Evolutionary conservation across 805 yeast genomes (phyloP).

Genomic region (Metschnikowia vanudenii): DNA sequence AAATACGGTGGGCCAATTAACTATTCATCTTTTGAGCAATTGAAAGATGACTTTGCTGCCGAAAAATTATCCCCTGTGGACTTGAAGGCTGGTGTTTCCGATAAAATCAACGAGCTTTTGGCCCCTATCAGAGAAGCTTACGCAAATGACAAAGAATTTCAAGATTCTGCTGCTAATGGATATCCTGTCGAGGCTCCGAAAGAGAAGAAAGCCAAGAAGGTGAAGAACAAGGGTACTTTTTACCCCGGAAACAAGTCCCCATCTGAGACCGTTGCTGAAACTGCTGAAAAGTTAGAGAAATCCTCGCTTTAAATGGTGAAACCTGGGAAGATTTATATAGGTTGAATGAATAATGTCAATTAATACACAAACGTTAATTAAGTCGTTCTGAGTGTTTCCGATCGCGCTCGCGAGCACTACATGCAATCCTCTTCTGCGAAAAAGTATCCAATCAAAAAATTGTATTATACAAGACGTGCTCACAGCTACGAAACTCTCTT

Average conservation of each 20-base stretch:
- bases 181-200: constrained; percentile 73
- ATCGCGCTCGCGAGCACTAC: constrained; percentile 2
- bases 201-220: constrained; percentile 67
- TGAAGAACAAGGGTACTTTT: constrained; percentile 84
- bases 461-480: constrained; percentile 16
- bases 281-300: constrained; percentile 38
- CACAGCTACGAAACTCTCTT: constrained; percentile 3
- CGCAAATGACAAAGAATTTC: constrained; percentile 63
- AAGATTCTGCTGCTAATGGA: constrained; percentile 71
- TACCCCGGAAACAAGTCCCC: constrained; percentile 65
- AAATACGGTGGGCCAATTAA: constrained; percentile 93
- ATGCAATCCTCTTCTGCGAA: constrained; percentile 7
- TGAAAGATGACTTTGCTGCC: constrained; percentile 69
- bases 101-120: constrained; percentile 73
- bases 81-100: constrained; percentile 88
- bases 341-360: too few relatives aligned
- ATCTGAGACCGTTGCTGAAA: constrained; percentile 29
- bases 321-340: not conserved
- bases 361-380: not conserved
- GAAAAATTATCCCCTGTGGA: constrained; percentile 89
- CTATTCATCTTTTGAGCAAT: constrained; percentile 62
- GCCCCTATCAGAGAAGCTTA: constrained; percentile 81
- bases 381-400: not conserved
- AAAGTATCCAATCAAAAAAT: constrained; percentile 17
- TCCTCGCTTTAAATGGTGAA: constrained; percentile 30